Conservation (phyloP, 805 yeast species). For the Trichomonascus vanleenenianus region DNA sequence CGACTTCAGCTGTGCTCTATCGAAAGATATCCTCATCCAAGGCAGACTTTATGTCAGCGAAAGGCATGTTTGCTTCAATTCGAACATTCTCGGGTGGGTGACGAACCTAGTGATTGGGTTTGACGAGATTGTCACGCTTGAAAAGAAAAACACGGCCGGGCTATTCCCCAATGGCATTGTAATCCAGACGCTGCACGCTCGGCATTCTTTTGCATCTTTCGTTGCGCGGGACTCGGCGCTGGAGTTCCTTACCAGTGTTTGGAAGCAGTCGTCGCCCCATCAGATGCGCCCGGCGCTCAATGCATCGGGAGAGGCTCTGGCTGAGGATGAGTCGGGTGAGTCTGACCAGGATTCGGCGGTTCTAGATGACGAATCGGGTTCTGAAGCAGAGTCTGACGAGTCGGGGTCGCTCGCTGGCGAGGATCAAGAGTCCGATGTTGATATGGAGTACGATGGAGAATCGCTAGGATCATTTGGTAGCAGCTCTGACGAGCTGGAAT, state of each 20-base stretch:
- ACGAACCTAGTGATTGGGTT: slow-evolving; percentile 68
- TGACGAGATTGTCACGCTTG: slow-evolving; percentile 63
- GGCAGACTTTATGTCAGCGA: slow-evolving; percentile 82
- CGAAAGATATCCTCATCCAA: slow-evolving; percentile 78
- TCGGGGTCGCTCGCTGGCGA: neutral
- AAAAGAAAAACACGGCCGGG: slow-evolving; percentile 80
- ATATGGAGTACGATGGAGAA: neutral
- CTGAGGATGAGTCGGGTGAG: neutral
- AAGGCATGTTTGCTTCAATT: slow-evolving; percentile 72
- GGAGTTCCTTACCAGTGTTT: slow-evolving; percentile 58
- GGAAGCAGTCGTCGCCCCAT: slow-evolving; percentile 42
- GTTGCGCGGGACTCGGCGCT: slow-evolving; percentile 71
- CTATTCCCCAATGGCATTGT: slow-evolving; percentile 84
- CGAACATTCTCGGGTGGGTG: slow-evolving; percentile 85
- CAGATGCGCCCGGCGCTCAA: slow-evolving; percentile 17
- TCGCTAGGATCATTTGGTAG: slow-evolving; percentile 5
- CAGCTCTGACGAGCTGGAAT: slow-evolving; percentile 1
- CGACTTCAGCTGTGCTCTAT: slow-evolving; percentile 85
- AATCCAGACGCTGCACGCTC: slow-evolving; percentile 53
- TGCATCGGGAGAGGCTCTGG: neutral
- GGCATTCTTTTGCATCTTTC: slow-evolving; percentile 81
- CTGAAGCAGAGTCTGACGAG: neutral
- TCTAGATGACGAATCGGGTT: neutral
- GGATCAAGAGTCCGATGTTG: neutral
- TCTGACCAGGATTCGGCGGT: neutral